A percentile compares a stretch with the other conserved stretches of the same genome.
phyloP scores from a whole-genome alignment of 352 stramenopile genomes.

The Labyrinthula sp. region DNA sequence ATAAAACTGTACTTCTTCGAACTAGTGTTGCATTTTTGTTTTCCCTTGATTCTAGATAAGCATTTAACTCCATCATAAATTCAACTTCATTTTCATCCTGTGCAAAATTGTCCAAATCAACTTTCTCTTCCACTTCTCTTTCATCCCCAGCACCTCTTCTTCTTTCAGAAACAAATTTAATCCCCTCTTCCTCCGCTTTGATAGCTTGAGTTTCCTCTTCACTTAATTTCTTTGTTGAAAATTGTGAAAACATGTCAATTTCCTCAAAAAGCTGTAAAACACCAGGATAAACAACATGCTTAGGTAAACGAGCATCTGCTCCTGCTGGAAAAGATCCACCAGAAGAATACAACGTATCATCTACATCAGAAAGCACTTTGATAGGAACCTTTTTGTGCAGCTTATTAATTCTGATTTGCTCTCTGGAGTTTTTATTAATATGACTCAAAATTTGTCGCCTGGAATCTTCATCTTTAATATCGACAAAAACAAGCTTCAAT shows the following conservation, averaged over 20 bases:
- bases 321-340: conserved; percentile 80
- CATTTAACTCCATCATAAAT: too few species aligned
- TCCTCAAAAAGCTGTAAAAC: conserved; percentile 93
- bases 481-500: conserved; percentile 89
- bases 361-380: conserved; percentile 94
- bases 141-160: too few species aligned
- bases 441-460: conserved; percentile 75
- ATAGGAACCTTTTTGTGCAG: conserved; percentile 62
- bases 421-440: conserved; percentile 67
- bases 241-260: conserved; percentile 53
- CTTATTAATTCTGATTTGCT: conserved; percentile 39
- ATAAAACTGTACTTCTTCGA: too few species aligned
- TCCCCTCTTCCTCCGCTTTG: neutral
- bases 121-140: too few species aligned
- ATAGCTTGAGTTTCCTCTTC: neutral
- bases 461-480: conserved; percentile 30
- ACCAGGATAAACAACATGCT: conserved; percentile 79
- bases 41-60: too few species aligned
- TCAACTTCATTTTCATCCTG: too few species aligned
- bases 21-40: too few species aligned
- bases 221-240: neutral
- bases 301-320: conserved; percentile 68
- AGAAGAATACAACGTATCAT: conserved; percentile 87
- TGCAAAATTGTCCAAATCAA: too few species aligned
- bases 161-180: too few species aligned